Conservation (phyloP, 495 filamentous ascomycete species). For the Neurospora discreta region DNA sequence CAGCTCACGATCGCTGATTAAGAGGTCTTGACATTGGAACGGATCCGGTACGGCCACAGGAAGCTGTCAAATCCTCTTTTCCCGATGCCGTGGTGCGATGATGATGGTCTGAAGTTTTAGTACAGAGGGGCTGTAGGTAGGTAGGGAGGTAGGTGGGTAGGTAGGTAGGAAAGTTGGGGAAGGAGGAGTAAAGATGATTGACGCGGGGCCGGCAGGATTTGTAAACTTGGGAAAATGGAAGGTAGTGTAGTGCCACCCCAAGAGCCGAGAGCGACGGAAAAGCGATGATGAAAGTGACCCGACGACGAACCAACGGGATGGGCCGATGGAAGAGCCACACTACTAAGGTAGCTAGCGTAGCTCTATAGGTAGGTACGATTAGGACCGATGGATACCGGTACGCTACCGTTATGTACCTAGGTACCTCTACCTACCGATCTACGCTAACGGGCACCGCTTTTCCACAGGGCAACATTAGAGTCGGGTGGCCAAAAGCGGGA, state of each 20-base stretch:
- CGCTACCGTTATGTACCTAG: too few relatives aligned
- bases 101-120: background rate
- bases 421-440: too few relatives aligned
- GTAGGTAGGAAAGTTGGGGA: constrained; percentile 1
- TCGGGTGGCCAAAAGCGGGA: background rate
- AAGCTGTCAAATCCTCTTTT: constrained; percentile 4
- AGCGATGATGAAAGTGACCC: background rate
- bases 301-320: background rate
- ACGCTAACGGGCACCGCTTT: background rate
- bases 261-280: background rate
- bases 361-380: too few relatives aligned
- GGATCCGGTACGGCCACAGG: background rate
- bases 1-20: constrained; percentile 12
- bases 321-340: background rate
- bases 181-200: background rate
- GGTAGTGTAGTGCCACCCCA: background rate
- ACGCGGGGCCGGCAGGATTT: background rate
- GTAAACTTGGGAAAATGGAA: background rate
- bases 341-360: too few relatives aligned
- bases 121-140: background rate
- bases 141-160: background rate
- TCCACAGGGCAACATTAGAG: background rate
- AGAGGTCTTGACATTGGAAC: constrained; percentile 12
- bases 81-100: background rate
- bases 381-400: background rate